Evolutionary conservation across 352 stramenopile genomes (phyloP).

Genomic region (Globisporangium uncinulatum): DNA sequence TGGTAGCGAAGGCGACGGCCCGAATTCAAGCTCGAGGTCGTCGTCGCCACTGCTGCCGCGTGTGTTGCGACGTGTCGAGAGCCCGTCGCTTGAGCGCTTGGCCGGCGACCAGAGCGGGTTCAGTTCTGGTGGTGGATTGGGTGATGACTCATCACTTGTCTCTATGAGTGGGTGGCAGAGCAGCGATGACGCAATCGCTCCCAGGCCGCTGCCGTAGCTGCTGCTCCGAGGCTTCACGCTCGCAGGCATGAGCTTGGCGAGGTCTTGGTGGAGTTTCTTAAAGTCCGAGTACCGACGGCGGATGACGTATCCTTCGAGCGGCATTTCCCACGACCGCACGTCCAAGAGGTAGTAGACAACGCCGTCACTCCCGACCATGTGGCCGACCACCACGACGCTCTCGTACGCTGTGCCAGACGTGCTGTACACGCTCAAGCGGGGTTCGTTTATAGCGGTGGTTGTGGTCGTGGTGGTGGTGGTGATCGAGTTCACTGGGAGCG

Average conservation of each 20-base stretch:
- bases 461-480: background rate
- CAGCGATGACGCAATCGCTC: constrained; percentile 39
- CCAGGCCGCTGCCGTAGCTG: constrained; percentile 10
- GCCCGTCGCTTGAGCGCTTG: constrained; percentile 21
- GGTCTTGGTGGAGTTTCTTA: constrained; percentile 46
- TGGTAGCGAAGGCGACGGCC: too few relatives aligned
- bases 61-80: constrained; percentile 12
- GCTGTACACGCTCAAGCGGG: constrained; percentile 53
- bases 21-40: background rate
- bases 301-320: constrained; percentile 76
- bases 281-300: constrained; percentile 77
- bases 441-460: constrained; percentile 8
- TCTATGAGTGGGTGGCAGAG: constrained; percentile 42
- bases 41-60: constrained; percentile 11
- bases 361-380: constrained; percentile 52
- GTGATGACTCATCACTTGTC: background rate
- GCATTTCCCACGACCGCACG: constrained; percentile 61
- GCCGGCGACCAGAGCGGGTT: constrained; percentile 49
- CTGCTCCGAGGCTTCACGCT: constrained; percentile 18
- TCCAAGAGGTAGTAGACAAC: constrained; percentile 77
- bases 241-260: constrained; percentile 46
- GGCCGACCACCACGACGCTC: constrained; percentile 62
- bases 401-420: constrained; percentile 69
- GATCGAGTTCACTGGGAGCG: constrained; percentile 11
- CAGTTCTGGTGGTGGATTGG: constrained; percentile 18